Conservation (phyloP, 768 basidiomycete species). For the Rhodosporidiobolus odoratus region DNA sequence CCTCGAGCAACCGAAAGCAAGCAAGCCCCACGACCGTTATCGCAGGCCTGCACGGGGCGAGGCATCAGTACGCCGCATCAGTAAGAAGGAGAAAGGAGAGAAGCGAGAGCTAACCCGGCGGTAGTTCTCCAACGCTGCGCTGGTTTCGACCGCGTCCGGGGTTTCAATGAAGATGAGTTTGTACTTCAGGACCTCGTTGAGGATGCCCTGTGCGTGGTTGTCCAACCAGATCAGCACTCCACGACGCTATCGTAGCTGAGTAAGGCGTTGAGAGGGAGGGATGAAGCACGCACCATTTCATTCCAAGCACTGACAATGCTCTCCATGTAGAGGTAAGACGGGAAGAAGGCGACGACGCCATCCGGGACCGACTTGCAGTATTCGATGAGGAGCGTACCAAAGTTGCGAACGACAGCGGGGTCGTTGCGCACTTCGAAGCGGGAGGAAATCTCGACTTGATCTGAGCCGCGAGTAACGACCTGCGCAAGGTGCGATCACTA, state of each 20-base stretch:
- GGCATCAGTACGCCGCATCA: background rate
- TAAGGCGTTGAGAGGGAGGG: background rate
- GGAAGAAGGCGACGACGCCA: constrained; percentile 98
- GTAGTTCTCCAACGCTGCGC: constrained; percentile 95
- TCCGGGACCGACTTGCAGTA: constrained; percentile 98
- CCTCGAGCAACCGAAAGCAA: constrained; percentile 94
- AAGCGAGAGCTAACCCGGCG: constrained; percentile 60
- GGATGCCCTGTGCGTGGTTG: constrained; percentile 65
- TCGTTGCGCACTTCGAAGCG: constrained; percentile 98
- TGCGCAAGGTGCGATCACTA: constrained; percentile 44
- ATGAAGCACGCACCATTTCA: constrained; percentile 73
- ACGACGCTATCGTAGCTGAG: background rate
- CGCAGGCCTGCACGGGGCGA: constrained; percentile 67
- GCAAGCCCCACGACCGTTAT: constrained; percentile 95
- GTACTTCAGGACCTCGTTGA: constrained; percentile 99
- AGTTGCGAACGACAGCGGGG: constrained; percentile 96
- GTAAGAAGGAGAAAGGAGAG: background rate
- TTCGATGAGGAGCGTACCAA: constrained; percentile 94
- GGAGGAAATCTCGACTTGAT: constrained; percentile 97
- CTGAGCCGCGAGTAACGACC: constrained; percentile 96
- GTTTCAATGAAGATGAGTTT: constrained; percentile 99
- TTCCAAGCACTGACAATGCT: constrained; percentile 99
- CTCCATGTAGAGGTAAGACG: constrained; percentile 99
- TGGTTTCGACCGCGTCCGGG: constrained; percentile 97
- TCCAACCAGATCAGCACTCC: constrained; percentile 15